These are phyloP conservation scores for Arachis monticola DNA, from an alignment of 331 rosid species.

Conservation along the genomic window DNA sequence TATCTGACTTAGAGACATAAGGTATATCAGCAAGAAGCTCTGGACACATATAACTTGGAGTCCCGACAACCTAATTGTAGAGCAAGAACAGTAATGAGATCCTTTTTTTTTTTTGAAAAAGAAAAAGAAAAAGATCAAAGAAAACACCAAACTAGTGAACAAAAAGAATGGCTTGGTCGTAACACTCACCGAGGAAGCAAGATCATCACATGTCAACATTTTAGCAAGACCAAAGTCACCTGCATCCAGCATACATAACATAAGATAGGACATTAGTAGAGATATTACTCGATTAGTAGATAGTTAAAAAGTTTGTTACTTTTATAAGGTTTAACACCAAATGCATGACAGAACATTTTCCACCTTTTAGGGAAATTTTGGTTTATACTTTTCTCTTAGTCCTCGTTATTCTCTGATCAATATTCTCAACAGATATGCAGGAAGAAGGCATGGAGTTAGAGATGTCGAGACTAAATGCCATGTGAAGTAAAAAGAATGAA, in stretches of 20 bases:
- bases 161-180: not conserved
- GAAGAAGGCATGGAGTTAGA: slow-evolving; percentile 5
- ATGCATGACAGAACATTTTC: too few relatives aligned
- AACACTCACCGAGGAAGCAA: slow-evolving; percentile 81
- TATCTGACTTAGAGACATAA: slow-evolving; percentile 94
- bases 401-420: too few relatives aligned
- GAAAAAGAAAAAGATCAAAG: not conserved
- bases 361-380: too few relatives aligned
- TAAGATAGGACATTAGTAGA: not conserved
- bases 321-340: too few relatives aligned
- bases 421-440: not conserved
- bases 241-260: slow-evolving; percentile 39
- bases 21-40: slow-evolving; percentile 99
- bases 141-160: not conserved
- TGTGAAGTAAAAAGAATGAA: slow-evolving; percentile 10
- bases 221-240: slow-evolving; percentile 96
- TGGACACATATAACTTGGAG: slow-evolving; percentile 96
- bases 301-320: too few relatives aligned
- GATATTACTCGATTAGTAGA: too few relatives aligned
- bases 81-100: slow-evolving; percentile 9
- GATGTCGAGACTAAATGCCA: slow-evolving; percentile 13
- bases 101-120: not conserved
- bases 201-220: slow-evolving; percentile 88
- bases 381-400: too few relatives aligned
- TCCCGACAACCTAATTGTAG: slow-evolving; percentile 76